Base-by-base conservation (phyloP, 2,329 filamentous ascomycete genomes). In the Penicillium polonicum region DNA sequence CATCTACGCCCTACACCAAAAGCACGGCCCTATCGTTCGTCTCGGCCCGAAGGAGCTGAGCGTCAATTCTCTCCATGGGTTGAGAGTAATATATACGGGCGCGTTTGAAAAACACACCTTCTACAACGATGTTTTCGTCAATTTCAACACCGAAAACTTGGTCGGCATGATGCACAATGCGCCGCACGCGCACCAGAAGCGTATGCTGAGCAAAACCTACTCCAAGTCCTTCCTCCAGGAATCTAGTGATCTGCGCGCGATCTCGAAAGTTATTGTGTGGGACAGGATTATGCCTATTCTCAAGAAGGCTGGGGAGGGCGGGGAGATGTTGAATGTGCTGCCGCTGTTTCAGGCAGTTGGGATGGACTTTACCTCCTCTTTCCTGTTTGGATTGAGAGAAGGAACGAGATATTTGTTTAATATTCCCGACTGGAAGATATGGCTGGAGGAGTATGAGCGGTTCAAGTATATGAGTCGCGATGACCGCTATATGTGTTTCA, bases 171-270 rank as follows among this genome's bases (percentile, higher is more conserved):
- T 78, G 5, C 70, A 77, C 17, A 82, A 83, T 23, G 82, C 79
- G 35, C 75, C 80, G 2, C 90, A 92, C 69, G 85, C 87, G 0
- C 74, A 79, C 8, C 79, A 88, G 43, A 92, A 91, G 70, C 83
- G 88, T 19, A 88, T 91, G 83, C 76, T 92, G 25, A 87, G 86
- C 55, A 84, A 89, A 63, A 81, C 88, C 52, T 92, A 91, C 75
- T 90, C 88, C 52, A 92, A 92, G 69, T 89, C 88, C 0, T 84
- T 79, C 48, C 76, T 92, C 36, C 82, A 84, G 57, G 76, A 78
- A 5, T 89, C 86, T 5, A 68, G 75, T 0, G 78, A 85, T 1
- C 71, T 88, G 12, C 73, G 75, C 0, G 75, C 72, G 0, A 83
- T 89, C 62, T 79, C 83, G 4, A 72, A 78, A 2, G 68, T 69